These are phyloP conservation scores for Neofusicoccum laricinum DNA, from an alignment of 2,329 filamentous ascomycete genomes.

Conservation along the genomic window DNA sequence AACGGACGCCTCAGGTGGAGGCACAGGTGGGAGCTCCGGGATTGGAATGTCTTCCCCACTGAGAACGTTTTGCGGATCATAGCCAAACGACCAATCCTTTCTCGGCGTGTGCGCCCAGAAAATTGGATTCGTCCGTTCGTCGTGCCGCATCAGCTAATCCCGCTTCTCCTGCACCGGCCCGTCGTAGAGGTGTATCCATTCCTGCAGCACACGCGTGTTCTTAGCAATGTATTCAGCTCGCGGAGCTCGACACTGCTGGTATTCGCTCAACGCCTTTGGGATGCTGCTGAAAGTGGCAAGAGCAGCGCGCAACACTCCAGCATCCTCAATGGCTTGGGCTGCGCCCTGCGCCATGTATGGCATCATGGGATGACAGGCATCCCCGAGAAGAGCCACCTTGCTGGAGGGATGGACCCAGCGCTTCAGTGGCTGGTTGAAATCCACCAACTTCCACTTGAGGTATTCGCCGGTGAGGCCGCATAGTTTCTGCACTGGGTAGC, in stretches of 20 bases:
- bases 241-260: slow-evolving; percentile 21
- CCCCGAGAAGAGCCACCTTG: neutral
- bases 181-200: slow-evolving; percentile 31
- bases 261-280: slow-evolving; percentile 17
- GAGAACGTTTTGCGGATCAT: slow-evolving; percentile 14
- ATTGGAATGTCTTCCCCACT: neutral
- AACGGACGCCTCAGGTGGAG: neutral
- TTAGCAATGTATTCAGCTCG: slow-evolving; percentile 26
- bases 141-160: slow-evolving; percentile 26
- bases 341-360: slow-evolving; percentile 40
- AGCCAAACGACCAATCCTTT: slow-evolving; percentile 30
- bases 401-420: neutral
- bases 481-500: too few species aligned
- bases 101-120: slow-evolving; percentile 27
- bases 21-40: neutral
- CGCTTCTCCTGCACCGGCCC: slow-evolving; percentile 24
- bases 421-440: too few species aligned
- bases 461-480: too few species aligned
- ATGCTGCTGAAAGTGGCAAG: slow-evolving; percentile 21
- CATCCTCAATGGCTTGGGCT: slow-evolving; percentile 51
- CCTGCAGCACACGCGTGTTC: slow-evolving; percentile 31
- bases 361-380: slow-evolving; percentile 7
- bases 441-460: too few species aligned
- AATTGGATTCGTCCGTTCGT: slow-evolving; percentile 20
- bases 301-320: slow-evolving; percentile 51